A percentile compares a stretch with the other conserved stretches of the same genome.
Conservation (phyloP, 2,329 filamentous ascomycete species). For the Dendrostoma leiphaemia region DNA sequence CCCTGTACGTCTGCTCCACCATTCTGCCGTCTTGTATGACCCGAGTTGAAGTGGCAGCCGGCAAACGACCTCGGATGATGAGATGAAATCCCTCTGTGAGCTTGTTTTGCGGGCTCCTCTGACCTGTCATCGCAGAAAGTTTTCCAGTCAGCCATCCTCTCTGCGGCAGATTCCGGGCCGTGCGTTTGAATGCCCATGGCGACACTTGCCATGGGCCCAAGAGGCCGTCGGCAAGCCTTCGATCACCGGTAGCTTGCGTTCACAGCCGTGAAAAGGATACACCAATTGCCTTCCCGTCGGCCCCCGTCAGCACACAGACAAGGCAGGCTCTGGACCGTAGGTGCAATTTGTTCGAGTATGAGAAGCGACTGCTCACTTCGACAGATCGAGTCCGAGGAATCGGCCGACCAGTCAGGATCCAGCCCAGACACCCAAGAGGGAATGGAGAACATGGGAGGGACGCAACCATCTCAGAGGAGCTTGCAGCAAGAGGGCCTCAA, state of each 20-base stretch:
- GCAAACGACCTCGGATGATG: background rate
- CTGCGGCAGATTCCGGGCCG: background rate
- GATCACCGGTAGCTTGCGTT: background rate
- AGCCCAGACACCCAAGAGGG: background rate
- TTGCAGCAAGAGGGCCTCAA: constrained; percentile 4
- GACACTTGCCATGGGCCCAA: background rate
- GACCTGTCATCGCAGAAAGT: background rate
- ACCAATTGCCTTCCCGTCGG: too few relatives aligned
- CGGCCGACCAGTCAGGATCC: background rate
- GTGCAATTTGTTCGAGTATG: background rate
- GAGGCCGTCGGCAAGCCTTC: background rate
- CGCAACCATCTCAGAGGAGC: background rate
- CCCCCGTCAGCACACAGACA: too few relatives aligned
- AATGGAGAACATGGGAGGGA: background rate
- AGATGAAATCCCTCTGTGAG: background rate
- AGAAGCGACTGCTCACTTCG: background rate
- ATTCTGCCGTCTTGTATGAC: background rate
- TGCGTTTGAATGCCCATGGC: background rate
- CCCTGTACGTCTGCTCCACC: background rate
- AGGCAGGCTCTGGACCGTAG: background rate
- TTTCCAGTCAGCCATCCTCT: background rate
- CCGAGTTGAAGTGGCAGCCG: background rate
- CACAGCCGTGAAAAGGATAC: too few relatives aligned
- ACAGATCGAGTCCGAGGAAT: background rate
- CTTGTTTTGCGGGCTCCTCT: background rate